These are phyloP conservation scores for Oryza punctata DNA, from an alignment of 176 grass and related monocot species.

Conservation along the genomic window DNA sequence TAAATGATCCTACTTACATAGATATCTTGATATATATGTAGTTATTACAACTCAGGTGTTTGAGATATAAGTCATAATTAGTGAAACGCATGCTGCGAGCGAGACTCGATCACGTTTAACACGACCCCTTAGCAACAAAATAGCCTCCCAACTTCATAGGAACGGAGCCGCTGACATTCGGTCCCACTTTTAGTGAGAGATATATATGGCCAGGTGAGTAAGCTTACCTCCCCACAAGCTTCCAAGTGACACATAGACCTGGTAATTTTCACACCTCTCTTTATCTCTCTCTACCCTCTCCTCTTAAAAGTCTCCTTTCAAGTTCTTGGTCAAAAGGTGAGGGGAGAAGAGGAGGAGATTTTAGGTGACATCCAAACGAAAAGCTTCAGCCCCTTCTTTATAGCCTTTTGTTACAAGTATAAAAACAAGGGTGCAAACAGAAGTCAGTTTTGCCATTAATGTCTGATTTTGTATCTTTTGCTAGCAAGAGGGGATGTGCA, in stretches of 20 bases:
- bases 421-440: slow-evolving; percentile 47
- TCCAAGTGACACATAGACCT: background rate
- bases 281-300: background rate
- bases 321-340: slow-evolving; percentile 55
- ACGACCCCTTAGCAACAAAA: background rate
- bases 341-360: slow-evolving; percentile 29
- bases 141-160: background rate
- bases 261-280: background rate
- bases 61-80: background rate
- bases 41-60: background rate
- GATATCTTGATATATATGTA: background rate
- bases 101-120: background rate
- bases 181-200: background rate
- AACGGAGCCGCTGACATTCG: background rate
- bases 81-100: background rate
- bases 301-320: slow-evolving; percentile 38
- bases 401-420: slow-evolving; percentile 37
- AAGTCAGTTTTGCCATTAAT: slow-evolving; percentile 65
- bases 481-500: slow-evolving; percentile 14
- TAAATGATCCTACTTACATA: background rate
- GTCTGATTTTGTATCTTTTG: slow-evolving; percentile 44
- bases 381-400: slow-evolving; percentile 44
- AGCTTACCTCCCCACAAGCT: background rate
- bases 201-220: background rate
- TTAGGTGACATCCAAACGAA: slow-evolving; percentile 54